These are phyloP conservation scores for Hypericum perforatum DNA, from an alignment of 345 rosid genomes.

Conservation along the genomic window DNA sequence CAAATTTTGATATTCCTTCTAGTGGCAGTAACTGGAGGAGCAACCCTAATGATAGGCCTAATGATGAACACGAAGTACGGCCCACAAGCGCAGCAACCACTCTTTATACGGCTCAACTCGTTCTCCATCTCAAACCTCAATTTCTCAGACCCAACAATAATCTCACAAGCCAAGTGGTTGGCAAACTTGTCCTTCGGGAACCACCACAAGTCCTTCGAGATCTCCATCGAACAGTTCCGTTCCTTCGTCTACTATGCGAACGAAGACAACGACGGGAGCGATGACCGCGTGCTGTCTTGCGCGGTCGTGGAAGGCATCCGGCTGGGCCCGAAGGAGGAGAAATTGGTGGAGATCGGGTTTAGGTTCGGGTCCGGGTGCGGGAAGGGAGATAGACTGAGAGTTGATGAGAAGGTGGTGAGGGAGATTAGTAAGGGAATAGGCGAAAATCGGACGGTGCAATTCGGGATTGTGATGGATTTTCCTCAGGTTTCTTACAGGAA, in stretches of 20 bases:
- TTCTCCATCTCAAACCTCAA: constrained; percentile 14
- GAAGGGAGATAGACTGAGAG: constrained; percentile 13
- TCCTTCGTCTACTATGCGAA: constrained; percentile 11
- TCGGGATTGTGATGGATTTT: constrained; percentile 8
- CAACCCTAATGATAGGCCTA: constrained; percentile 12
- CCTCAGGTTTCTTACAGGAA: constrained; percentile 14
- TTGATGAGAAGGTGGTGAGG: constrained; percentile 14
- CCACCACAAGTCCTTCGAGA: constrained; percentile 9
- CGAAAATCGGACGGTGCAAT: constrained; percentile 1
- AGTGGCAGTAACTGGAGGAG: neutral
- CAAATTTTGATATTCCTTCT: no score
- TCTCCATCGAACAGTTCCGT: constrained; percentile 7
- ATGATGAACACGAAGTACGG: constrained; percentile 16
- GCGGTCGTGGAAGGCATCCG: constrained; percentile 11
- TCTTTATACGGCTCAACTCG: constrained; percentile 15
- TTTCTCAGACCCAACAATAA: constrained; percentile 4
- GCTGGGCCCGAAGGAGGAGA: constrained; percentile 17
- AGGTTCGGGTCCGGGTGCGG: constrained; percentile 12
- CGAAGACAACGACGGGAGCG: neutral
- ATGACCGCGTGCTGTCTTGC: constrained; percentile 7
- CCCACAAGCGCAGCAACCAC: constrained; percentile 16
- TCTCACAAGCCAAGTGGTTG: constrained; percentile 8
- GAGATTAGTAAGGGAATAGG: constrained; percentile 16
- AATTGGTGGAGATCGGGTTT: constrained; percentile 11
- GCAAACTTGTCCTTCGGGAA: constrained; percentile 17